phyloP scores from a whole-genome alignment of 495 filamentous ascomycete species.

The Hypomontagnella submonticulosa region DNA sequence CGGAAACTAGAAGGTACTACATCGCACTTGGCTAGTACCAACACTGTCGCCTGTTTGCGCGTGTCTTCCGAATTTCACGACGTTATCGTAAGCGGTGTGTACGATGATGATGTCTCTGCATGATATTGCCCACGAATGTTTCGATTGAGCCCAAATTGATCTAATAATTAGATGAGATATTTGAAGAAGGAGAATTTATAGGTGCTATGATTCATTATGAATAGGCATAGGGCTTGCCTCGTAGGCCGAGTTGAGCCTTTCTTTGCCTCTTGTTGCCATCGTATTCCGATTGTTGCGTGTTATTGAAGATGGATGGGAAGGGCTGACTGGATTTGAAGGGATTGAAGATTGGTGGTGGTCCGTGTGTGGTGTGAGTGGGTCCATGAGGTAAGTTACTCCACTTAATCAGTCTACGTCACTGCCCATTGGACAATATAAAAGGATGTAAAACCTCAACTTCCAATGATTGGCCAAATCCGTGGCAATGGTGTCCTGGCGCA shows the following conservation, averaged over 20 bases:
- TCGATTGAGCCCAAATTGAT: too few relatives aligned
- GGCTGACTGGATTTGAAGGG: background rate
- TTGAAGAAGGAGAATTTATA: too few relatives aligned
- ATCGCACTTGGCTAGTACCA: constrained; percentile 1
- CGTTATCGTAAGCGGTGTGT: background rate
- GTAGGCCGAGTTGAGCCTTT: constrained; percentile 3
- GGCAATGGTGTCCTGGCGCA: constrained; percentile 32
- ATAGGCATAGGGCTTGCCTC: too few relatives aligned
- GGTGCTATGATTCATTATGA: too few relatives aligned
- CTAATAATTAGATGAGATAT: too few relatives aligned
- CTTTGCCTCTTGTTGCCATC: background rate
- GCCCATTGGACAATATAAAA: constrained; percentile 20
- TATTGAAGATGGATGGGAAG: constrained; percentile 9
- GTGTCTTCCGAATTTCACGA: constrained; percentile 1
- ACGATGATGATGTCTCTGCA: too few relatives aligned
- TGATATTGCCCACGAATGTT: too few relatives aligned
- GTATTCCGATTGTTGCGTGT: constrained; percentile 10
- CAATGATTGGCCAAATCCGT: constrained; percentile 23
- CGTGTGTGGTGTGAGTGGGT: constrained; percentile 19
- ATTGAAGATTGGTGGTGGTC: constrained; percentile 26
- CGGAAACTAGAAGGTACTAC: background rate
- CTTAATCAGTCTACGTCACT: constrained; percentile 5
- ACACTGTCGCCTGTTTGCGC: background rate
- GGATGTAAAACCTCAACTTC: constrained; percentile 7
- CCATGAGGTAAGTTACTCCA: constrained; percentile 20